Percentiles rank a stretch among this genome's conserved stretches.
Conservation (phyloP, 352 stramenopile genomes). For the Phytophthora crassamura region DNA sequence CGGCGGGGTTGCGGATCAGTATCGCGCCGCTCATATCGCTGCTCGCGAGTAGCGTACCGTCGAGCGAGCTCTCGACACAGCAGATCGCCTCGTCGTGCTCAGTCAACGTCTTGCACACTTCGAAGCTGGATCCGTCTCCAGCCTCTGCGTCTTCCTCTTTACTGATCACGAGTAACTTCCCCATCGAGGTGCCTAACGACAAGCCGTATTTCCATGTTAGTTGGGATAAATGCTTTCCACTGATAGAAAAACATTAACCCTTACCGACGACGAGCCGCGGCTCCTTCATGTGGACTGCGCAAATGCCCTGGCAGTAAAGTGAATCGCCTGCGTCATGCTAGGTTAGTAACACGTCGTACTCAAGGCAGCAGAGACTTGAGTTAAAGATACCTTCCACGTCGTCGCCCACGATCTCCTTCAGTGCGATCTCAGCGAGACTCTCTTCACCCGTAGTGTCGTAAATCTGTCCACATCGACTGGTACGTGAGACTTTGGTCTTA, state of each 20-base stretch:
- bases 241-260: neutral
- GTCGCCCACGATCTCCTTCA: slow-evolving; percentile 58
- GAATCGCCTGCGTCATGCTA: slow-evolving; percentile 36
- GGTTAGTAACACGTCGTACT: neutral
- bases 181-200: slow-evolving; percentile 57
- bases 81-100: slow-evolving; percentile 66
- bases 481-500: slow-evolving; percentile 3
- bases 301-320: slow-evolving; percentile 72
- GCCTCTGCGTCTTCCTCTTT: slow-evolving; percentile 64
- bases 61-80: slow-evolving; percentile 56
- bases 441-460: slow-evolving; percentile 68
- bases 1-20: slow-evolving; percentile 56
- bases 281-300: slow-evolving; percentile 54
- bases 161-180: slow-evolving; percentile 63
- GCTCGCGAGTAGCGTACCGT: slow-evolving; percentile 54
- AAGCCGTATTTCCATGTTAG: neutral
- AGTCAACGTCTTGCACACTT: slow-evolving; percentile 62
- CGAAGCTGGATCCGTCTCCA: slow-evolving; percentile 54
- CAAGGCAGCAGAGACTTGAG: neutral
- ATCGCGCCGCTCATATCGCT: slow-evolving; percentile 68
- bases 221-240: no score
- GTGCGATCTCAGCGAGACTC: slow-evolving; percentile 56
- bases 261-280: slow-evolving; percentile 58
- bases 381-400: slow-evolving; percentile 50
- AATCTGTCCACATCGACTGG: slow-evolving; percentile 39